Conservation (phyloP, 345 rosid species). For the Erysimum cheiranthoides region DNA sequence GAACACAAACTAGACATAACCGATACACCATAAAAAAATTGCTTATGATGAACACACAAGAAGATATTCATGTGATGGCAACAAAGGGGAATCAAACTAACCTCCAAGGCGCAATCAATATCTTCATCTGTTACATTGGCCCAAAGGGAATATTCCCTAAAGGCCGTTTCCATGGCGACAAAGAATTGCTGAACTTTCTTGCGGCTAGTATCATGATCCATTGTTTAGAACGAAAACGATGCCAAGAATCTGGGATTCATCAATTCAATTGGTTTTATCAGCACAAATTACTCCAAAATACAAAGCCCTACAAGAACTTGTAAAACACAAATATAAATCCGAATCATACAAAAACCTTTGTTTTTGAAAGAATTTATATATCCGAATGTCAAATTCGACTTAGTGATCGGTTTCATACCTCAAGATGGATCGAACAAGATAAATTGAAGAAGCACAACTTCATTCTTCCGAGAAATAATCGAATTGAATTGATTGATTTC, state of each 20-base stretch:
- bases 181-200: conserved; percentile 63
- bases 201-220: conserved; percentile 57
- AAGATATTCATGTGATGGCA: conserved; percentile 1
- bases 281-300: background rate
- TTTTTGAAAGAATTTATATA: background rate
- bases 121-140: conserved; percentile 40
- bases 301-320: background rate
- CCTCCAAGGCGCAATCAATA: conserved; percentile 61
- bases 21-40: background rate
- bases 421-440: conserved; percentile 72
- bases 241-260: conserved; percentile 60
- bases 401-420: conserved; percentile 50
- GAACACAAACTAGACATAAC: conserved; percentile 3
- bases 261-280: conserved; percentile 16
- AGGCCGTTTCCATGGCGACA: conserved; percentile 56
- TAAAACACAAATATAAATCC: background rate
- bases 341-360: background rate
- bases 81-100: conserved; percentile 21
- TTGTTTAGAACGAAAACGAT: conserved; percentile 55
- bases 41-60: background rate
- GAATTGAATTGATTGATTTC: conserved; percentile 44
- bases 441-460: conserved; percentile 62
- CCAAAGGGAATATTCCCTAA: conserved; percentile 60
- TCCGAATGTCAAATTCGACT: background rate
- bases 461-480: conserved; percentile 61